Evolutionary conservation across 306 rosid genomes (phyloP), one percentile per base, ranked within the genome.

Genomic region (Comarum palustre): DNA sequence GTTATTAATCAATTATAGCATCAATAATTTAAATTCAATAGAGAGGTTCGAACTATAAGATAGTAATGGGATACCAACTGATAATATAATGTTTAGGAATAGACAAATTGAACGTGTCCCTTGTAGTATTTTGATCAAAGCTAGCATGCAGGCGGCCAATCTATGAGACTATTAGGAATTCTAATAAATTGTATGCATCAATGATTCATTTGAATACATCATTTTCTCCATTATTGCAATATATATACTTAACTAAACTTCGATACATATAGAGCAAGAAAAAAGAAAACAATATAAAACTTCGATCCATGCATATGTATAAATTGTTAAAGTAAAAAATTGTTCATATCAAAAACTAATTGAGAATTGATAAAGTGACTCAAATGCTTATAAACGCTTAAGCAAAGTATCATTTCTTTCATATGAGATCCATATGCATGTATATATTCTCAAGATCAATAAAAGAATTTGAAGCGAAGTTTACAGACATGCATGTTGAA

Each of bases 41-140:
- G 41, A 17, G 43, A 9, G 1, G 2, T 29, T 31, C 20, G 41
- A 59, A 27, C 20, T 59, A 29, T 61, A 32, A 27, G 81, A 80
- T 76, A 17, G 73, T 60, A 58, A 76, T 72, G 78, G 45, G 25
- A 76, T 73, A 81, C 75, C 75, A 48, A 41, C 77, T 80, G 5
- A 58, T 63, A 11, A 66, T 69, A 59, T 25, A 59, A 59, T 61
- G 48, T 50, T 13, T 39, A 32, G 7, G 46, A 9, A 1, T 14
- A 62, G 73, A 75, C 77, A 46, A 64, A 46, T 43, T 62, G 16
- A 45, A 43, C 62, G 11, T 10, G n/a, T 29, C 20, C 38, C 20
- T 6, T 16, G 24, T 41, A 32, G 25, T 67, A 31, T 75, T 69
- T 61, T 11, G 32, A 20, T 22, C 50, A 54, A 39, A 27, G 27